Evolutionary conservation across 2,329 filamentous ascomycete species (phyloP).

Genomic region (Trichoderma harzianum): DNA sequence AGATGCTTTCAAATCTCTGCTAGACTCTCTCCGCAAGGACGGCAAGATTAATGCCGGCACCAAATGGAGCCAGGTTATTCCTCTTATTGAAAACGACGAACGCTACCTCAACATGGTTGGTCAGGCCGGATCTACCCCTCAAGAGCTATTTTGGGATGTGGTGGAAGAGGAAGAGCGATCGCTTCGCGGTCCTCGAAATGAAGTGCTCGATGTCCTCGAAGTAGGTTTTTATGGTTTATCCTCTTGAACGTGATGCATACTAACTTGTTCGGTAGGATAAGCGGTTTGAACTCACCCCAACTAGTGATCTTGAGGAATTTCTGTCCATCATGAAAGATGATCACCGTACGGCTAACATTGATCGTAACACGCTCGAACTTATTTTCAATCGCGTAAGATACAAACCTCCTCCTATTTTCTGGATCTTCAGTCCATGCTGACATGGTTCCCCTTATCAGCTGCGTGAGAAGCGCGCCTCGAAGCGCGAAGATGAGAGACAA

Average conservation of each 20-base stretch:
- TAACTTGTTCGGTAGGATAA: slow-evolving; percentile 61
- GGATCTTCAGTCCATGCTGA: neutral
- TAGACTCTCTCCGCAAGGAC: slow-evolving; percentile 68
- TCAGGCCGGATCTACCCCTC: slow-evolving; percentile 76
- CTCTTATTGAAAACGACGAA: slow-evolving; percentile 72
- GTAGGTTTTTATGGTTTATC: slow-evolving; percentile 50
- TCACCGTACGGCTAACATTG: slow-evolving; percentile 82
- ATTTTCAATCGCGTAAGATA: slow-evolving; percentile 74
- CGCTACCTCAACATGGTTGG: slow-evolving; percentile 82
- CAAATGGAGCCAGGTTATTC: slow-evolving; percentile 82
- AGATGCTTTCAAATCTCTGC: slow-evolving; percentile 72
- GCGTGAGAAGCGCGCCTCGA: slow-evolving; percentile 79
- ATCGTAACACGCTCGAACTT: slow-evolving; percentile 71
- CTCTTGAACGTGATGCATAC: neutral
- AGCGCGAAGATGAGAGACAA: slow-evolving; percentile 80
- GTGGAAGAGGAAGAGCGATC: slow-evolving; percentile 90
- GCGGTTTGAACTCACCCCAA: slow-evolving; percentile 83
- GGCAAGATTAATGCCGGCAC: slow-evolving; percentile 85
- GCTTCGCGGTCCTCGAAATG: slow-evolving; percentile 75
- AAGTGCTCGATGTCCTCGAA: slow-evolving; percentile 84
- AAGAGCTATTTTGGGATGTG: slow-evolving; percentile 94
- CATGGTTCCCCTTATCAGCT: slow-evolving; percentile 47
- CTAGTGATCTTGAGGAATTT: slow-evolving; percentile 88
- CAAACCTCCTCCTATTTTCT: neutral
- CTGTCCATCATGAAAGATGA: slow-evolving; percentile 77